Percentiles rank a stretch among this genome's conserved stretches.
phyloP scores from a whole-genome alignment of 306 rosid genomes.

The Glycine latifolia region DNA sequence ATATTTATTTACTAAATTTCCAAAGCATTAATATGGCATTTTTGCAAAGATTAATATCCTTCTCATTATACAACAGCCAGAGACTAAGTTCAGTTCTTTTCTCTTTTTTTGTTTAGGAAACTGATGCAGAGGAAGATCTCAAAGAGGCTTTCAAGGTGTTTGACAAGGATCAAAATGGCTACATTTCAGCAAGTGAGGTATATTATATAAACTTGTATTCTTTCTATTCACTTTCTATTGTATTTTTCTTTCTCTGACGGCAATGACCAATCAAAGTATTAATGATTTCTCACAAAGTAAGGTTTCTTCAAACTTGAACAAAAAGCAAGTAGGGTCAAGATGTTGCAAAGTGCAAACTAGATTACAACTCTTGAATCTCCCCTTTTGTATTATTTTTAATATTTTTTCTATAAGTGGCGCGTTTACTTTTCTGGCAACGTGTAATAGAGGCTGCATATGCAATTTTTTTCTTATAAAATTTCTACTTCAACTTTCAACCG shows the following conservation, averaged over 20 bases:
- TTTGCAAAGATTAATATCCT: neutral
- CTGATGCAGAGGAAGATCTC: slow-evolving; percentile 88
- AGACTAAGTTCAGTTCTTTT: neutral
- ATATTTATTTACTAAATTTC: neutral
- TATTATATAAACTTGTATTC: neutral
- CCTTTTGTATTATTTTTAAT: neutral
- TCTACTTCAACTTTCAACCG: neutral
- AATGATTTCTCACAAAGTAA: slow-evolving; percentile 3
- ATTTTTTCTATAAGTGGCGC: neutral
- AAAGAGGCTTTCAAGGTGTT: slow-evolving; percentile 96
- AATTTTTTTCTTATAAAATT: neutral
- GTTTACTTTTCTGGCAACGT: neutral
- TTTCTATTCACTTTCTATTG: neutral
- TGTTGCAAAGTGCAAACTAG: slow-evolving; percentile 34
- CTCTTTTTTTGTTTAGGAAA: slow-evolving; percentile 56
- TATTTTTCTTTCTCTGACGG: too few species aligned
- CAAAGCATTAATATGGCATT: neutral
- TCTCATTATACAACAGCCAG: neutral
- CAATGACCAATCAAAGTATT: slow-evolving; percentile 12
- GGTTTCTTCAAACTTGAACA: neutral
- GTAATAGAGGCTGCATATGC: neutral
- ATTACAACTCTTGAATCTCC: neutral
- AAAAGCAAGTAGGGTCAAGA: slow-evolving; percentile 16
- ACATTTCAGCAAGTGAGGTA: slow-evolving; percentile 94
- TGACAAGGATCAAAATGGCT: slow-evolving; percentile 95